Evolutionary conservation across 768 basidiomycete species (phyloP), one percentile per base, ranked within the genome.

Genomic region (Rhodotorula taiwanensis): DNA sequence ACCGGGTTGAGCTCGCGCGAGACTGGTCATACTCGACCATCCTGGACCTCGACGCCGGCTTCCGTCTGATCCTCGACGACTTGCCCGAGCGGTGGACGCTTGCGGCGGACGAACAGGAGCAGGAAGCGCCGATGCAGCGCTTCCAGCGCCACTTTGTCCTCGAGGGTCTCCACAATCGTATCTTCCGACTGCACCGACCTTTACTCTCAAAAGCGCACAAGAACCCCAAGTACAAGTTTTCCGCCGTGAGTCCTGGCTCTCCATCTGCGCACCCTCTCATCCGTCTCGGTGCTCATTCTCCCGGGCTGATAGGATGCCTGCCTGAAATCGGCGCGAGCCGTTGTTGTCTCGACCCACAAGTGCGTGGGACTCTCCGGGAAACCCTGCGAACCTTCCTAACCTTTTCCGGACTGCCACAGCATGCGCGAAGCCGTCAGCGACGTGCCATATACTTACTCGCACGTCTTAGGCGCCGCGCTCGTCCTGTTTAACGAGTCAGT

Each of bases 401-500:
- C 3, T 23, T 2, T 7, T 23, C 7, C 23, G n/a, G n/a, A n/a
- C 9, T 1, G 23, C 4, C 8, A 31, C 36, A 64, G 56, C 52
- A 66, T 66, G 25, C 52, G 54, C 11, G 58, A 63, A 10, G 64
- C 64, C 8, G 56, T 58, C 4, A 41, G 52, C 52, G 69, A 70
- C 48, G 55, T 70, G 20, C 61, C 60, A 18, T 70, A 60, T 55
- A 57, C 58, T 25, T 70, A 63, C 50, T 56, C 60, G 16, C 69
- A 70, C 55, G 61, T 64, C 6, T 56, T 69, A 25, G 68, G 68
- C 7, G 69, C 69, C 1, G 52, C 61, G 6, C 55, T 70, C 20
- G 69, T 70, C 21, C 60, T 70, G 8, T 70, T 70, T 55, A 62
- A 62, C 52, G 64, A 70, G 66, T 67, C 20, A 20, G 57, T 45